Conservation (phyloP, 1,284 basidiomycete species). For the Ceratobasidium sp. region DNA sequence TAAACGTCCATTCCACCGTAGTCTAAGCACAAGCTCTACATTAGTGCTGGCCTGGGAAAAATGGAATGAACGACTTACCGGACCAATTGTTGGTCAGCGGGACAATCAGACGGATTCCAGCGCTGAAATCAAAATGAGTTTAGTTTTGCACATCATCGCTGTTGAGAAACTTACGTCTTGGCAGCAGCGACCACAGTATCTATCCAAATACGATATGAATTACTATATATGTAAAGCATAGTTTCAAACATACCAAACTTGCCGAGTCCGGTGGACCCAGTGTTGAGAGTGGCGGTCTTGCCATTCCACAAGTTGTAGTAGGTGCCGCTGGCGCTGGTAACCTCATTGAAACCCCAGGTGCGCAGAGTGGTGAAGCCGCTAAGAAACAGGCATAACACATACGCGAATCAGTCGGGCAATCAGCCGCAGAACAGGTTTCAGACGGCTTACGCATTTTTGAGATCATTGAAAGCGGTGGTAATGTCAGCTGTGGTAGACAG, state of each 20-base stretch:
- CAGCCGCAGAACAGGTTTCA: background rate
- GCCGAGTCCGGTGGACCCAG: slow-evolving; percentile 62
- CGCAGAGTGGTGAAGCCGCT: slow-evolving; percentile 66
- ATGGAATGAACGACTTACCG: background rate
- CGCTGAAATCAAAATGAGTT: background rate
- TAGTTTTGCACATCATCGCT: background rate
- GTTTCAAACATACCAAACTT: slow-evolving; percentile 61
- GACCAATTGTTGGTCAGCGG: slow-evolving; percentile 68
- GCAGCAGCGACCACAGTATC: slow-evolving; percentile 34
- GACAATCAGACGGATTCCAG: slow-evolving; percentile 66
- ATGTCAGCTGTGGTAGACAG: slow-evolving; percentile 56
- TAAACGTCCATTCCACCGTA: slow-evolving; percentile 65
- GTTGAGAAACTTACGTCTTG: background rate
- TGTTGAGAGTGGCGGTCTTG: slow-evolving; percentile 64
- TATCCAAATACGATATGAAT: background rate
- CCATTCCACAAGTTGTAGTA: slow-evolving; percentile 69
- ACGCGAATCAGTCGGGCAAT: background rate
- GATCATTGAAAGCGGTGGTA: slow-evolving; percentile 63
- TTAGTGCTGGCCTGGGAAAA: background rate
- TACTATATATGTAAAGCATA: background rate
- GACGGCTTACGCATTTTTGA: slow-evolving; percentile 55
- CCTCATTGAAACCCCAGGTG: slow-evolving; percentile 76
- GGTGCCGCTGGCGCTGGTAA: slow-evolving; percentile 62
- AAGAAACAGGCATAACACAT: background rate
- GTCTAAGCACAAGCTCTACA: slow-evolving; percentile 49